Conservation (phyloP, 1,284 basidiomycete genomes). For the Rhodotorula sp. region DNA sequence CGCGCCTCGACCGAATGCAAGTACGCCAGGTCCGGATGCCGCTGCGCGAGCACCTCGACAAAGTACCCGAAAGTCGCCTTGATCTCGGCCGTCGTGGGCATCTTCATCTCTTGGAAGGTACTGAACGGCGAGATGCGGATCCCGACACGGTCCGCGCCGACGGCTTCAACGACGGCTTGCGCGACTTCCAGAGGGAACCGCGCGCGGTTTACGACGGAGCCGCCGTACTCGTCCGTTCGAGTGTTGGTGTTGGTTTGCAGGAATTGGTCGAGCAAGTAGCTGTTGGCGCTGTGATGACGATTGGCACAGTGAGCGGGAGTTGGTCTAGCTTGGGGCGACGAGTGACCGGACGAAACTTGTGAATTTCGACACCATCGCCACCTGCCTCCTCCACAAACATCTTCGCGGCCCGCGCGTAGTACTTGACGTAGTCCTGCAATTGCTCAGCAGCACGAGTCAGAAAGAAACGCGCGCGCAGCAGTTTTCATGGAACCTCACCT, state of each 20-base stretch:
- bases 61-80: constrained; percentile 49
- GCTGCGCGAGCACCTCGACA: constrained; percentile 47
- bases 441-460: neutral
- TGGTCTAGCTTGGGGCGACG: no score
- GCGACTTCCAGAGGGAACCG: constrained; percentile 59
- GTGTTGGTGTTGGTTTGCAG: constrained; percentile 54
- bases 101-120: constrained; percentile 37
- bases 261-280: constrained; percentile 62
- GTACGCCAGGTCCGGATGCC: constrained; percentile 57
- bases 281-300: constrained; percentile 39
- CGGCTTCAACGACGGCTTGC: constrained; percentile 56
- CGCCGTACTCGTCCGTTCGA: constrained; percentile 63
- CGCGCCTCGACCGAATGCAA: constrained; percentile 55
- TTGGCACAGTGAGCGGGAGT: no score
- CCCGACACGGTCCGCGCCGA: constrained; percentile 56
- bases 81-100: constrained; percentile 35
- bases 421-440: constrained; percentile 50
- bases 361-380: constrained; percentile 67
- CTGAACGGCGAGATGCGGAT: constrained; percentile 59
- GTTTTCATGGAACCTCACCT: constrained; percentile 11
- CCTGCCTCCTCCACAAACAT: constrained; percentile 60
- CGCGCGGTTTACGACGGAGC: constrained; percentile 58
- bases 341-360: constrained; percentile 48
- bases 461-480: no score
- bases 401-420: constrained; percentile 56